A percentile compares a stretch with the other conserved stretches of the same genome.
These are phyloP conservation scores for Nepenthes mirabilis DNA, from an alignment of 148 eudicot genomes.

Conservation along the genomic window DNA sequence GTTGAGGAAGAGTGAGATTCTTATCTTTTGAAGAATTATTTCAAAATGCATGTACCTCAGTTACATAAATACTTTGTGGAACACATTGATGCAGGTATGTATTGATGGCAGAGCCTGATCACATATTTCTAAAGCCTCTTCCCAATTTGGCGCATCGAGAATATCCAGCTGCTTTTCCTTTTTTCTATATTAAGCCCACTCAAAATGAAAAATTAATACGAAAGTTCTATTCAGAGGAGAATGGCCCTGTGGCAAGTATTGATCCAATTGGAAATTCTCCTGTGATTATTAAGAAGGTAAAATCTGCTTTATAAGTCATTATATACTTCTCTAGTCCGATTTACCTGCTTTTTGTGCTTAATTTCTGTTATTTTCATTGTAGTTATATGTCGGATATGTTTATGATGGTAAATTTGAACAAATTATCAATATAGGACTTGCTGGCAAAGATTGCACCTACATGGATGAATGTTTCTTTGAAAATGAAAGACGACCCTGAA, in stretches of 20 bases:
- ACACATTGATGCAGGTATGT: conserved; percentile 42
- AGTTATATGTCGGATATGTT: background rate
- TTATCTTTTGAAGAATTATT: conserved; percentile 2
- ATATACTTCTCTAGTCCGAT: conserved; percentile 21
- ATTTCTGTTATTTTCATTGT: background rate
- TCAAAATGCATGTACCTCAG: conserved; percentile 1
- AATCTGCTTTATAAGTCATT: conserved; percentile 55
- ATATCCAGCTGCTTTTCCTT: conserved; percentile 78
- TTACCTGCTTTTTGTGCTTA: conserved; percentile 4
- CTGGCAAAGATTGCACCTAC: conserved; percentile 82
- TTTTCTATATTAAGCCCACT: conserved; percentile 86
- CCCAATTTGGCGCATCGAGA: conserved; percentile 79
- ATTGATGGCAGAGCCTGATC: conserved; percentile 98
- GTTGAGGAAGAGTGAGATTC: conserved; percentile 75
- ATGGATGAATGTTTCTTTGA: conserved; percentile 89
- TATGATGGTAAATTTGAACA: background rate
- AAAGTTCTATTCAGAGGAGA: conserved; percentile 65
- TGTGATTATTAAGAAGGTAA: conserved; percentile 13
- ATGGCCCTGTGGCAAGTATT: conserved; percentile 78
- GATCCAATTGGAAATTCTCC: conserved; percentile 74
- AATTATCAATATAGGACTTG: conserved; percentile 18
- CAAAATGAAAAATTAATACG: conserved; percentile 62
- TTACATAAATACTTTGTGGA: background rate
- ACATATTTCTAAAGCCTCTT: conserved; percentile 68
- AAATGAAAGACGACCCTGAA: conserved; percentile 83